Percentiles rank a stretch among this genome's conserved stretches.
phyloP scores from a whole-genome alignment of 2,329 filamentous ascomycete species.

The Macrophomina tecta region DNA sequence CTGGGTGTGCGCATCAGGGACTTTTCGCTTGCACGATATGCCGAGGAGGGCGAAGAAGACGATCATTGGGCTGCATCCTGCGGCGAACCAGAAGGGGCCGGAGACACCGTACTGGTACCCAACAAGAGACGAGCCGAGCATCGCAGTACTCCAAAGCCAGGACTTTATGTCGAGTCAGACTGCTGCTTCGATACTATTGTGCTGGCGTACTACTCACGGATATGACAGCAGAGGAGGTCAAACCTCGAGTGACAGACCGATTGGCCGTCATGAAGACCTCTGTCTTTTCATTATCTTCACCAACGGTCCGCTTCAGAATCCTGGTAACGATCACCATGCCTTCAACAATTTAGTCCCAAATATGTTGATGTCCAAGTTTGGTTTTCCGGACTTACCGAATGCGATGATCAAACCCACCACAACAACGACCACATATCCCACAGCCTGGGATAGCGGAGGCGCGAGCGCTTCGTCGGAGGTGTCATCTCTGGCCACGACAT shows the following conservation, averaged over 20 bases:
- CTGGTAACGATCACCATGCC: slow-evolving; percentile 57
- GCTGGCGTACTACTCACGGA: background rate
- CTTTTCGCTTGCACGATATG: slow-evolving; percentile 59
- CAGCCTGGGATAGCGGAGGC: slow-evolving; percentile 39
- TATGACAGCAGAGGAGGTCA: slow-evolving; percentile 61
- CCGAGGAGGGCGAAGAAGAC: slow-evolving; percentile 61
- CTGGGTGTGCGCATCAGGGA: slow-evolving; percentile 61
- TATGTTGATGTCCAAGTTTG: background rate
- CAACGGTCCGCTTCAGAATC: slow-evolving; percentile 53
- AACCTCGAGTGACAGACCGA: slow-evolving; percentile 56
- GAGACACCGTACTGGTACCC: slow-evolving; percentile 62
- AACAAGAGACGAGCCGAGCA: slow-evolving; percentile 58
- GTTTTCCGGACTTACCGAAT: slow-evolving; percentile 37
- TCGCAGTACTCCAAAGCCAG: slow-evolving; percentile 62
- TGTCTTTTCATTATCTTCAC: slow-evolving; percentile 58
- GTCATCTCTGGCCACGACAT: slow-evolving; percentile 7
- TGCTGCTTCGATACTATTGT: background rate
- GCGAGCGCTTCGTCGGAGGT: slow-evolving; percentile 28
- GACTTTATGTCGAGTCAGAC: slow-evolving; percentile 36
- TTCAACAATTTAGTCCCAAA: slow-evolving; percentile 21
- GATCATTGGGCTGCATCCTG: slow-evolving; percentile 50
- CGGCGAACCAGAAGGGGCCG: slow-evolving; percentile 62
- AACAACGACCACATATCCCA: slow-evolving; percentile 53
- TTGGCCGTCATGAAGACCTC: slow-evolving; percentile 65
- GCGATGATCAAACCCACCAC: slow-evolving; percentile 50